Conservation (phyloP, 495 filamentous ascomycete species). For the Lophiotrema nucula region DNA sequence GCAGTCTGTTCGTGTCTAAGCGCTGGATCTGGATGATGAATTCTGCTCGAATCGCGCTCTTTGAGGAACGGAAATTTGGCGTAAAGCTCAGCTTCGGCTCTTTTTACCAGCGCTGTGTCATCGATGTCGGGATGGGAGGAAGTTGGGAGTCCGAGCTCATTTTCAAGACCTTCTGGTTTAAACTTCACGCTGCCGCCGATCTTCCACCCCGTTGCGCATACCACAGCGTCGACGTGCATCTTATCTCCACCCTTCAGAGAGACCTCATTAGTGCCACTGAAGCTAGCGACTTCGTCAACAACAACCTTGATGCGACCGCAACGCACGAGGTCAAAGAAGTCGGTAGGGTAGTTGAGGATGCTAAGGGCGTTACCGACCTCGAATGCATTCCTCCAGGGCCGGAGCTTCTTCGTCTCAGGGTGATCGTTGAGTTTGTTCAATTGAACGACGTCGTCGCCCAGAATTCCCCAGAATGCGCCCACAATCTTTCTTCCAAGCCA, state of each 20-base stretch:
- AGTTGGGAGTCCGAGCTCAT: conserved; percentile 22
- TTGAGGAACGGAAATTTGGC: conserved; percentile 17
- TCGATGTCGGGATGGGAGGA: not conserved
- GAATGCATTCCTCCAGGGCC: conserved; percentile 63
- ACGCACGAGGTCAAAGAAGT: conserved; percentile 29
- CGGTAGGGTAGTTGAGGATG: conserved; percentile 27
- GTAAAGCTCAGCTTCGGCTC: conserved; percentile 10
- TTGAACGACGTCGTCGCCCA: conserved; percentile 60
- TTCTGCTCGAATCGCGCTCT: conserved; percentile 19
- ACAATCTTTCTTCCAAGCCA: conserved; percentile 65
- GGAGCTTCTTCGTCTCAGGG: conserved; percentile 61
- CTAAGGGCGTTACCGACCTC: conserved; percentile 29
- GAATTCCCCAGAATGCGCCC: conserved; percentile 63
- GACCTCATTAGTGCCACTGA: conserved; percentile 49
- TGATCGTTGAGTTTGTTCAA: conserved; percentile 62
- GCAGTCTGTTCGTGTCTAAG: conserved; percentile 2
- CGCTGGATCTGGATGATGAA: conserved; percentile 23
- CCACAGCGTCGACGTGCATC: conserved; percentile 60
- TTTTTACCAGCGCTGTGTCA: conserved; percentile 4
- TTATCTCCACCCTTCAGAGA: conserved; percentile 56
- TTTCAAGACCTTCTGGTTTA: conserved; percentile 47
- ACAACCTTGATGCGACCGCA: conserved; percentile 60
- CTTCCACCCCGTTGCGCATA: conserved; percentile 50
- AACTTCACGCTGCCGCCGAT: conserved; percentile 62
- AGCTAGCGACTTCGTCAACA: conserved; percentile 57